Evolutionary conservation across 345 rosid genomes (phyloP).

Genomic region (Durio zibethinus): DNA sequence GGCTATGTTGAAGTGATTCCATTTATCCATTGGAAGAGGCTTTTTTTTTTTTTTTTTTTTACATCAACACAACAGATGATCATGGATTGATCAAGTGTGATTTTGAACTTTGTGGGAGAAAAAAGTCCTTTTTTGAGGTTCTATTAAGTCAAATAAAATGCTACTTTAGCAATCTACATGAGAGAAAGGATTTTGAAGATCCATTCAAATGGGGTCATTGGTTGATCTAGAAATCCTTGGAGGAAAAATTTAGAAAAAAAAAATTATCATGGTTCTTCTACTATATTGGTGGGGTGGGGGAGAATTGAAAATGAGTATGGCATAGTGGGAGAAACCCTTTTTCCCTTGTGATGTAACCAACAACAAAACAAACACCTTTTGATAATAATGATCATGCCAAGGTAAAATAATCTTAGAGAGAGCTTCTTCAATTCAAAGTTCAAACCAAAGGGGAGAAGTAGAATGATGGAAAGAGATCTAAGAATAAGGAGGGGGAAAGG

Average conservation of each 20-base stretch:
- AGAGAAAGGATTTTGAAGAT: conserved; percentile 5
- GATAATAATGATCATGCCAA: conserved; percentile 25
- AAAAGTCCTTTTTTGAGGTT: conserved; percentile 20
- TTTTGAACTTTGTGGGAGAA: conserved; percentile 22
- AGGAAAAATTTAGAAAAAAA: not conserved
- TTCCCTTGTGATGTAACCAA: conserved; percentile 40
- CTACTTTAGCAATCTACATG: conserved; percentile 17
- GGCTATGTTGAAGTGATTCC: too few species aligned
- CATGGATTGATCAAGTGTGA: conserved; percentile 28
- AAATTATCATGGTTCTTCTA: conserved; percentile 30
- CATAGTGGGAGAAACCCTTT: conserved; percentile 15
- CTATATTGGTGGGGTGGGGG: conserved; percentile 36
- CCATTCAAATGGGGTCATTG: conserved; percentile 27
- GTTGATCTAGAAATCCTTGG: conserved; percentile 21
- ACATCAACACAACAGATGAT: conserved; percentile 21
- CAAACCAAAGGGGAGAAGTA: conserved; percentile 18
- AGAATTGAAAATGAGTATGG: conserved; percentile 21
- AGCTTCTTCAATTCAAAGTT: conserved; percentile 16
- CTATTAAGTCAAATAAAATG: conserved; percentile 19
- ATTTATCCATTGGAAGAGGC: conserved; percentile 25
- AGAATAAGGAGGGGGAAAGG: not conserved
- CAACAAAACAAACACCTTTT: conserved; percentile 35
- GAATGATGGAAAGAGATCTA: conserved; percentile 23
- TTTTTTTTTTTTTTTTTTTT: too few species aligned
- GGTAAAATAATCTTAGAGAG: conserved; percentile 10